phyloP scores from a whole-genome alignment of 164 flowering plant species.

The Dillenia turbinata region DNA sequence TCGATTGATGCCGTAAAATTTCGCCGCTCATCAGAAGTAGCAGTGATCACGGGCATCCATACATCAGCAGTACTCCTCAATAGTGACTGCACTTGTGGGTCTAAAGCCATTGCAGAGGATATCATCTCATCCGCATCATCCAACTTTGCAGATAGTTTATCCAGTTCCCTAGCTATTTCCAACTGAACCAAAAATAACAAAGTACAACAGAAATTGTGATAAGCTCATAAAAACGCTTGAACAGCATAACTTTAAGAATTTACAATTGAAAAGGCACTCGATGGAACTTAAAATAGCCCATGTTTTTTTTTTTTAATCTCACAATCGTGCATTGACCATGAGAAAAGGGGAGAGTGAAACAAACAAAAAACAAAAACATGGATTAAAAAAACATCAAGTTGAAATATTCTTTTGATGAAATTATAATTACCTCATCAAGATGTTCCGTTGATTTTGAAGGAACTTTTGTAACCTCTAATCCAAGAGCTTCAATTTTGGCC shows the following conservation, averaged over 20 bases:
- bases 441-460: conserved; percentile 52
- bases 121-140: conserved; percentile 86
- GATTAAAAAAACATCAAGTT: background rate
- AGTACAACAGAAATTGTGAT: background rate
- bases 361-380: background rate
- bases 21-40: conserved; percentile 71
- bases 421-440: conserved; percentile 61
- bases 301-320: background rate
- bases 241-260: too few species aligned
- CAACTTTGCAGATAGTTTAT: conserved; percentile 73
- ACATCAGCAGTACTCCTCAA: conserved; percentile 75
- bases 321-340: background rate
- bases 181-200: conserved; percentile 31
- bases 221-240: too few species aligned
- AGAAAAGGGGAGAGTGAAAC: background rate
- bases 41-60: conserved; percentile 96
- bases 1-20: conserved; percentile 38
- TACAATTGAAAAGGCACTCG: too few species aligned
- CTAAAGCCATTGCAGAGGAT: conserved; percentile 79
- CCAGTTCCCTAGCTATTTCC: conserved; percentile 86
- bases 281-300: background rate
- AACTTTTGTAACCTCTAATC: conserved; percentile 74
- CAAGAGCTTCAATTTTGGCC: conserved; percentile 81
- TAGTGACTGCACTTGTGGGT: conserved; percentile 71
- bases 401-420: background rate